Conservation (phyloP, 2,329 filamentous ascomycete species). For the Beauveria rudraprayagi region DNA sequence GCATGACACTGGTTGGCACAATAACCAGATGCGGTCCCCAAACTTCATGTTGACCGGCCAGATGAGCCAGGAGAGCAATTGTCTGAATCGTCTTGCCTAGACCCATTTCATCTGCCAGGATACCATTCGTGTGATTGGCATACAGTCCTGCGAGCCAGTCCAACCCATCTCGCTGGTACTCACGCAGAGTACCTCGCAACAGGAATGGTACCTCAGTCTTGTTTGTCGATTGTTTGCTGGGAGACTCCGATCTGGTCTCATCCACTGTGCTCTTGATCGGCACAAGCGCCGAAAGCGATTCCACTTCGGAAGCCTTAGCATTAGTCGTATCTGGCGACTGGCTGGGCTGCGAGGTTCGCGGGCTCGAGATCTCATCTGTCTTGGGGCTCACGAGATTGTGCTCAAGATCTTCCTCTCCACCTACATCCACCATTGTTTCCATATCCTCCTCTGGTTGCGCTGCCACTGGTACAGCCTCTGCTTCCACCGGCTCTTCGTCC, state of each 20-base stretch:
- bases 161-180: conserved; percentile 94
- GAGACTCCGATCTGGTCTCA: conserved; percentile 27
- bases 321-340: conserved; percentile 42
- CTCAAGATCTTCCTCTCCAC: conserved; percentile 16
- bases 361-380: conserved; percentile 35
- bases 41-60: conserved; percentile 80
- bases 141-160: conserved; percentile 96
- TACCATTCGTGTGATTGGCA: conserved; percentile 86
- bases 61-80: conserved; percentile 84
- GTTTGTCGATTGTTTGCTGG: conserved; percentile 26
- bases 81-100: conserved; percentile 98
- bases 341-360: conserved; percentile 35
- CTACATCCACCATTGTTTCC: conserved; percentile 16
- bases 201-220: conserved; percentile 75
- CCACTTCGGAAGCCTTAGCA: conserved; percentile 39
- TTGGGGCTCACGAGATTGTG: conserved; percentile 31
- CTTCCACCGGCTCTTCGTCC: conserved; percentile 20
- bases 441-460: conserved; percentile 10
- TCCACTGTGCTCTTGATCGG: conserved; percentile 22
- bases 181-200: conserved; percentile 78
- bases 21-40: conserved; percentile 97
- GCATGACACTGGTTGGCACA: conserved; percentile 94
- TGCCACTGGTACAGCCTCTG: not conserved
- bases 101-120: conserved; percentile 96
- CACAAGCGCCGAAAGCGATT: conserved; percentile 33